Evolutionary conservation across 345 rosid species (phyloP).

Genomic region (Citrus hindsii): DNA sequence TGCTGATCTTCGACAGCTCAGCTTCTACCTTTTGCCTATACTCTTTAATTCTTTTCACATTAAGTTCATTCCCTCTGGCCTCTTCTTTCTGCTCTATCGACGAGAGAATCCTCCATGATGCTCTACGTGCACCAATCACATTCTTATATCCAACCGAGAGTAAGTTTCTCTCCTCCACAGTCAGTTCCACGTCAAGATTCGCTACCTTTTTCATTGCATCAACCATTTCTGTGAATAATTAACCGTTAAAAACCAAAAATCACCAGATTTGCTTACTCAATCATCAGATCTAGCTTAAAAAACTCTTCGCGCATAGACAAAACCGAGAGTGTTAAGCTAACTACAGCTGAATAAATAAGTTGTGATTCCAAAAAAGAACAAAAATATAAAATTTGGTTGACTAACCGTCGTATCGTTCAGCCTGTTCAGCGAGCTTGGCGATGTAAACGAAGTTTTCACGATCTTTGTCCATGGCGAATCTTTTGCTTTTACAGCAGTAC

Average conservation of each 20-base stretch:
- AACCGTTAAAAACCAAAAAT: background rate
- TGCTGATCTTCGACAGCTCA: conserved; percentile 49
- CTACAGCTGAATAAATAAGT: background rate
- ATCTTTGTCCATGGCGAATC: conserved; percentile 36
- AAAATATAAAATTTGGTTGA: background rate
- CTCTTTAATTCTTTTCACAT: conserved; percentile 50
- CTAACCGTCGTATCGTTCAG: conserved; percentile 54
- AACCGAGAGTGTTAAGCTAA: background rate
- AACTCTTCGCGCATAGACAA: background rate
- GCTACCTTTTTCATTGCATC: conserved; percentile 52
- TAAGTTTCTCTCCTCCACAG: conserved; percentile 53
- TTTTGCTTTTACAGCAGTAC: background rate
- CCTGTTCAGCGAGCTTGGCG: conserved; percentile 63
- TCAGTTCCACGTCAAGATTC: conserved; percentile 47
- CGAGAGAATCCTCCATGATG: conserved; percentile 54
- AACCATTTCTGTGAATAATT: conserved; percentile 42
- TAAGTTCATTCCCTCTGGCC: conserved; percentile 48
- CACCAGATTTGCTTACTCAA: background rate
- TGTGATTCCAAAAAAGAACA: background rate
- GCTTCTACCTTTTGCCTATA: conserved; percentile 61
- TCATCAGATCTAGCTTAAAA: background rate
- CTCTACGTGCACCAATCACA: conserved; percentile 55
- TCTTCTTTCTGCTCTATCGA: conserved; percentile 57
- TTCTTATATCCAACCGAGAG: conserved; percentile 61
- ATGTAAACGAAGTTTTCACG: conserved; percentile 42